Percentiles rank a stretch among this genome's conserved stretches.
Evolutionary conservation across 2,329 filamentous ascomycete genomes (phyloP).

Genomic region (Hypoxylon sp.): DNA sequence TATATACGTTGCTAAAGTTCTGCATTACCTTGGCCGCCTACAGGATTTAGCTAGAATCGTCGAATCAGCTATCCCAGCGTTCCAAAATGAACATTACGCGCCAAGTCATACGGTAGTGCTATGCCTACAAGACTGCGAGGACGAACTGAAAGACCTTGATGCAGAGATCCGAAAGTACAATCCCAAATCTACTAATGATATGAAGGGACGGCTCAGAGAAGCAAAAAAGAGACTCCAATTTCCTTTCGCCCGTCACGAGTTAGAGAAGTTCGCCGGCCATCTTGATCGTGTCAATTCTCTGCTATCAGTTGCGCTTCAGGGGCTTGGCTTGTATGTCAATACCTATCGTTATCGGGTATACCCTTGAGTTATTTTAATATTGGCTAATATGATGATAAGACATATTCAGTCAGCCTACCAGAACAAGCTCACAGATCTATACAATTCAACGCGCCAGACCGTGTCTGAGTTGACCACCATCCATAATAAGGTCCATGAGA

Average conservation of each 20-base stretch:
- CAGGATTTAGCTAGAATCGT: neutral
- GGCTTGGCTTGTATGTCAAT: conserved; percentile 1
- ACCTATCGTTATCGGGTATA: neutral
- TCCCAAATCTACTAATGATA: neutral
- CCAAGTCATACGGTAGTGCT: neutral
- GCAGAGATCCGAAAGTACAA: neutral
- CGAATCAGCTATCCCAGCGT: neutral
- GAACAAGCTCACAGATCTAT: conserved; percentile 3
- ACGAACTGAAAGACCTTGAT: neutral
- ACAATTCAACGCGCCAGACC: neutral
- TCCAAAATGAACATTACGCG: conserved; percentile 1
- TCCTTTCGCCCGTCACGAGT: conserved; percentile 3
- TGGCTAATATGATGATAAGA: neutral
- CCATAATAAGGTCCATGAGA: neutral
- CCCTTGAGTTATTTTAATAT: neutral
- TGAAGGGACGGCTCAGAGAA: conserved; percentile 6
- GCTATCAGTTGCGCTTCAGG: conserved; percentile 1
- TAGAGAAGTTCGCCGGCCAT: conserved; percentile 1
- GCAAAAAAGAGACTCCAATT: neutral
- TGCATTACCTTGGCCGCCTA: neutral
- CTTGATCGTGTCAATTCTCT: conserved; percentile 1
- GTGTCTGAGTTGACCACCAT: neutral
- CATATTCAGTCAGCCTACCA: neutral
- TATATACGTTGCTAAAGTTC: conserved; percentile 7
- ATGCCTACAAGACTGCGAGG: conserved; percentile 1